phyloP scores from a whole-genome alignment of 768 basidiomycete species.

The Suillus lakei region DNA sequence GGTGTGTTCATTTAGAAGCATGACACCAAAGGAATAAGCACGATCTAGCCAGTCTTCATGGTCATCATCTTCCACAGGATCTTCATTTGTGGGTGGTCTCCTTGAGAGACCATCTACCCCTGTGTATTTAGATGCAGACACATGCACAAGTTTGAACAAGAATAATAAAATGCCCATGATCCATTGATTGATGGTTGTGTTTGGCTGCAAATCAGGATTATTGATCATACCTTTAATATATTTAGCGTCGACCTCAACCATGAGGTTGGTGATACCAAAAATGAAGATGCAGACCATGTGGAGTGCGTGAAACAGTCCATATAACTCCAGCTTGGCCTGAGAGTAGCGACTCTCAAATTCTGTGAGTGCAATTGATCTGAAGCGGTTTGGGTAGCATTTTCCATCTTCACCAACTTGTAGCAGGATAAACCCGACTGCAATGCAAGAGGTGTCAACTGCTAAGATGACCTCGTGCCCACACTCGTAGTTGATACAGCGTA shows the following conservation, averaged over 20 bases:
- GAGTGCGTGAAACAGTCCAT: slow-evolving; percentile 27
- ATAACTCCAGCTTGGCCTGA: slow-evolving; percentile 34
- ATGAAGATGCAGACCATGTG: slow-evolving; percentile 25
- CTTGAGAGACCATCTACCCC: too few species aligned
- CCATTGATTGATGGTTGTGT: slow-evolving; percentile 34
- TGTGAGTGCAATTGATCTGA: slow-evolving; percentile 45
- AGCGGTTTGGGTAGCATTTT: slow-evolving; percentile 31
- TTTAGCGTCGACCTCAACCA: slow-evolving; percentile 33
- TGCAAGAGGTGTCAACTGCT: slow-evolving; percentile 31
- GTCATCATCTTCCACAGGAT: too few species aligned
- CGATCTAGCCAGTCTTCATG: too few species aligned
- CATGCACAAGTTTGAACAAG: slow-evolving; percentile 36
- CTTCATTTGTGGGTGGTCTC: not conserved
- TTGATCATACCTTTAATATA: slow-evolving; percentile 40
- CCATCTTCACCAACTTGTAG: slow-evolving; percentile 24
- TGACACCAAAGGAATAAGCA: too few species aligned
- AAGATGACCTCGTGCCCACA: slow-evolving; percentile 18
- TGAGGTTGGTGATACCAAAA: slow-evolving; percentile 31
- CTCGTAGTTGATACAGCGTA: slow-evolving; percentile 14
- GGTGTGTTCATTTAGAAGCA: too few species aligned
- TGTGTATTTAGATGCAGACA: slow-evolving; percentile 19
- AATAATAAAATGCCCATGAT: slow-evolving; percentile 24
- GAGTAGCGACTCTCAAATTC: slow-evolving; percentile 17
- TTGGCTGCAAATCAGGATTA: slow-evolving; percentile 35
- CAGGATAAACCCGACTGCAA: slow-evolving; percentile 41